Evolutionary conservation across 2,329 filamentous ascomycete genomes (phyloP).

Genomic region (Apiospora marii): DNA sequence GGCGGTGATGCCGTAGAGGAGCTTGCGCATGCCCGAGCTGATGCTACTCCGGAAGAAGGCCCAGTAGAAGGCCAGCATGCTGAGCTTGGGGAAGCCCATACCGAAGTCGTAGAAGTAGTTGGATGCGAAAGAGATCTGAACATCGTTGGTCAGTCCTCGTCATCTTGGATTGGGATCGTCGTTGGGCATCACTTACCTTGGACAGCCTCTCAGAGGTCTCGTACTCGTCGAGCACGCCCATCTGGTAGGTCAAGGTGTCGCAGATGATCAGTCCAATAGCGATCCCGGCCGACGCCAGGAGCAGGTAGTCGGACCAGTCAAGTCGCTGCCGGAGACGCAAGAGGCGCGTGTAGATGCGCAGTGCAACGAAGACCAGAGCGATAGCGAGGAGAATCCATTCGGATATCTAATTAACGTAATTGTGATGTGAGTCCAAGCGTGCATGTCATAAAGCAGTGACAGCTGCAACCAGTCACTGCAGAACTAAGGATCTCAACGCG

Average conservation of each 20-base stretch:
- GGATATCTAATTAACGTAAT: constrained; percentile 36
- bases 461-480: neutral
- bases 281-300: constrained; percentile 40
- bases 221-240: constrained; percentile 43
- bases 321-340: constrained; percentile 42
- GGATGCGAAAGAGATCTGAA: constrained; percentile 44
- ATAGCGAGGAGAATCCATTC: constrained; percentile 43
- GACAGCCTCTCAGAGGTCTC: constrained; percentile 41
- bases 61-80: constrained; percentile 48
- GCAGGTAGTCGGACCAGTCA: constrained; percentile 40
- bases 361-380: constrained; percentile 39
- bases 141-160: neutral
- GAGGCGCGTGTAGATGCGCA: constrained; percentile 44
- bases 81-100: constrained; percentile 47
- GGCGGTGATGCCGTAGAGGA: constrained; percentile 41
- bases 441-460: neutral
- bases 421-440: constrained; percentile 21
- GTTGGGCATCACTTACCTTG: constrained; percentile 35
- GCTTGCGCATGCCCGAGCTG: constrained; percentile 39
- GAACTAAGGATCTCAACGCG: neutral
- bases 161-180: neutral
- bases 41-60: constrained; percentile 41
- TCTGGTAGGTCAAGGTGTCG: constrained; percentile 43
- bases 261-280: constrained; percentile 45
- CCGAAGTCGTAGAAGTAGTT: constrained; percentile 48